Evolutionary conservation across 2,329 filamentous ascomycete genomes (phyloP).

Genomic region (Ascochyta rabiei): DNA sequence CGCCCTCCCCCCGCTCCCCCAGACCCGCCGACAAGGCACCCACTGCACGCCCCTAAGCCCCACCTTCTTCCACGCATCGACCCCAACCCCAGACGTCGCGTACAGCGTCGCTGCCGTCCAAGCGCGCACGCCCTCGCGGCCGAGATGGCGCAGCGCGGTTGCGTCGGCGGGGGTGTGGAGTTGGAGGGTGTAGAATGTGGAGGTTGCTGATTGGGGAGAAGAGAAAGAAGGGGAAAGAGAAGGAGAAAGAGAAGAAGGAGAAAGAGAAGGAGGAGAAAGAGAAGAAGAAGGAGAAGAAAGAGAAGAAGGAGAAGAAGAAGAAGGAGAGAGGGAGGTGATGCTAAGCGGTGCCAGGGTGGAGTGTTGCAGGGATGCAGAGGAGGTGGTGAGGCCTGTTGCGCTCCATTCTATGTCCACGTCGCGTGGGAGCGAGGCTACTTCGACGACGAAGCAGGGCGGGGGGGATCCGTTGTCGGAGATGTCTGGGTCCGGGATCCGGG

Average conservation of each 20-base stretch:
- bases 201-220: no score
- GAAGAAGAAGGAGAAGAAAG: no score
- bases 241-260: background rate
- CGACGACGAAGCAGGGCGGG: slow-evolving; percentile 75
- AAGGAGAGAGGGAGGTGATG: background rate
- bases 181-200: slow-evolving; percentile 25
- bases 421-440: slow-evolving; percentile 79
- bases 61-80: background rate
- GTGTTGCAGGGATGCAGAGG: background rate
- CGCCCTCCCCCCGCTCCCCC: slow-evolving; percentile 34
- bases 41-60: slow-evolving; percentile 30
- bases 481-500: slow-evolving; percentile 23
- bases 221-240: background rate
- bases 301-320: no score
- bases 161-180: slow-evolving; percentile 9
- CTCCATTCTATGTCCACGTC: slow-evolving; percentile 84
- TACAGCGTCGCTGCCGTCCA: slow-evolving; percentile 36
- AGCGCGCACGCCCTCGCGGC: background rate
- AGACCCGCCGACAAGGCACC: slow-evolving; percentile 42
- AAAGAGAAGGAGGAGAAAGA: no score
- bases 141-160: slow-evolving; percentile 1
- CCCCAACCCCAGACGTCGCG: slow-evolving; percentile 16
- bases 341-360: background rate
- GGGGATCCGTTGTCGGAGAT: background rate
- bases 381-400: slow-evolving; percentile 61